A percentile compares a stretch with the other conserved stretches of the same genome.
Evolutionary conservation across 2,329 filamentous ascomycete genomes (phyloP).

Genomic region (Sclerotinia subarctica): DNA sequence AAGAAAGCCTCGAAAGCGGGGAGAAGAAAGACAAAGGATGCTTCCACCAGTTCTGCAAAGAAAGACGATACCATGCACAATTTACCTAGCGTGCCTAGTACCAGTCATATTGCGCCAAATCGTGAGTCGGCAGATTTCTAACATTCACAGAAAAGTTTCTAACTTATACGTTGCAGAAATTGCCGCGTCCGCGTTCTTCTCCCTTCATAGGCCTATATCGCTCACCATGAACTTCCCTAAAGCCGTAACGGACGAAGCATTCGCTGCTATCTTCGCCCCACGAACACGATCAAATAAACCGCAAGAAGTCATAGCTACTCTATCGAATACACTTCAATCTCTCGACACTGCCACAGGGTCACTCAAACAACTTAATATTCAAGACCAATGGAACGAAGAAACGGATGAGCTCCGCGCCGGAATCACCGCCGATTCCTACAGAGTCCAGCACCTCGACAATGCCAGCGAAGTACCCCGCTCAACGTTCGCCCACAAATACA

Average conservation of each 20-base stretch:
- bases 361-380: constrained; percentile 19
- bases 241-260: constrained; percentile 67
- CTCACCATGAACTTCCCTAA: constrained; percentile 78
- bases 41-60: constrained; percentile 39
- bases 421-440: constrained; percentile 46
- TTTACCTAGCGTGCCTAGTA: constrained; percentile 72
- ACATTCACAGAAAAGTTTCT: neutral
- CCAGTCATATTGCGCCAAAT: constrained; percentile 66
- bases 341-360: constrained; percentile 56
- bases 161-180: constrained; percentile 59
- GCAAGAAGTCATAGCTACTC: constrained; percentile 63
- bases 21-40: constrained; percentile 57
- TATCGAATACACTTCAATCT: constrained; percentile 57
- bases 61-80: constrained; percentile 50
- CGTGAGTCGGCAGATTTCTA: constrained; percentile 44
- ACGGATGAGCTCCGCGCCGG: constrained; percentile 41
- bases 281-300: constrained; percentile 49
- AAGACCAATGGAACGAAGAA: constrained; percentile 34
- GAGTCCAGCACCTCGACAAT: constrained; percentile 50
- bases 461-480: constrained; percentile 59
- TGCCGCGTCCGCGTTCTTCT: constrained; percentile 89
- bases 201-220: constrained; percentile 89
- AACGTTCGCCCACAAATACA: constrained; percentile 62
- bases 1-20: constrained; percentile 45
- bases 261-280: constrained; percentile 77